These are phyloP conservation scores for Protomyces inouyei DNA, from an alignment of 1,139 yeast species.

Conservation along the genomic window DNA sequence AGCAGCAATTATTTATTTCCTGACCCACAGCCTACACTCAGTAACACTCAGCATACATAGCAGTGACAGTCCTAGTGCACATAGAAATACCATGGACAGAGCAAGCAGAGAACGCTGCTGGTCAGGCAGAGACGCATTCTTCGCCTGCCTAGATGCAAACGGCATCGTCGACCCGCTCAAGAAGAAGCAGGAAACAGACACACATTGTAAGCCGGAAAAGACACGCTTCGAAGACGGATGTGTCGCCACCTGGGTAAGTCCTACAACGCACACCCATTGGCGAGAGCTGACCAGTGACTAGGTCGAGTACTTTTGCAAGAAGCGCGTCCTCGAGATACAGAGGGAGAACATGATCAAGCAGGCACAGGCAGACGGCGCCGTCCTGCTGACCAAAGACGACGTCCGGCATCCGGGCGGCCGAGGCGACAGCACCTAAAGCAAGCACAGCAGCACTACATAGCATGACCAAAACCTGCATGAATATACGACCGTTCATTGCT, in stretches of 20 bases:
- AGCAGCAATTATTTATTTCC: too few species aligned
- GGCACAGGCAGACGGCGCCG: constrained; percentile 21
- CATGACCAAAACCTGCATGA: not conserved
- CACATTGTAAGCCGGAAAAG: constrained; percentile 5
- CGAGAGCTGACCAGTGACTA: not conserved
- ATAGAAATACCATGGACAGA: constrained; percentile 4
- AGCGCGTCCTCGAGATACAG: constrained; percentile 25
- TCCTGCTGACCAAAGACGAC: constrained; percentile 14
- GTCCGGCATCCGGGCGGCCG: constrained; percentile 26
- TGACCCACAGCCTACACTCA: too few species aligned
- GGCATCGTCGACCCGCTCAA: constrained; percentile 19
- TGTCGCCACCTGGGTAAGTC: constrained; percentile 22
- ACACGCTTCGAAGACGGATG: constrained; percentile 12
- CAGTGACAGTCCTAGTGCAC: too few species aligned
- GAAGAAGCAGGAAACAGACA: constrained; percentile 1
- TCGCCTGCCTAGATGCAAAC: constrained; percentile 20
- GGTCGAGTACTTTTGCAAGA: constrained; percentile 26
- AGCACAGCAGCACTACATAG: not conserved
- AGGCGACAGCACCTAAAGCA: constrained; percentile 5
- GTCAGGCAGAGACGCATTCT: constrained; percentile 21
- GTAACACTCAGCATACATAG: too few species aligned
- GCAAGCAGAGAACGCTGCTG: constrained; percentile 23
- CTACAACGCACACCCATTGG: too few species aligned
- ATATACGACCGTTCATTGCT: not conserved
- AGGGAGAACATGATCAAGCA: constrained; percentile 24